Evolutionary conservation across 345 rosid genomes (phyloP).

Genomic region (Bretschneidera sinensis): DNA sequence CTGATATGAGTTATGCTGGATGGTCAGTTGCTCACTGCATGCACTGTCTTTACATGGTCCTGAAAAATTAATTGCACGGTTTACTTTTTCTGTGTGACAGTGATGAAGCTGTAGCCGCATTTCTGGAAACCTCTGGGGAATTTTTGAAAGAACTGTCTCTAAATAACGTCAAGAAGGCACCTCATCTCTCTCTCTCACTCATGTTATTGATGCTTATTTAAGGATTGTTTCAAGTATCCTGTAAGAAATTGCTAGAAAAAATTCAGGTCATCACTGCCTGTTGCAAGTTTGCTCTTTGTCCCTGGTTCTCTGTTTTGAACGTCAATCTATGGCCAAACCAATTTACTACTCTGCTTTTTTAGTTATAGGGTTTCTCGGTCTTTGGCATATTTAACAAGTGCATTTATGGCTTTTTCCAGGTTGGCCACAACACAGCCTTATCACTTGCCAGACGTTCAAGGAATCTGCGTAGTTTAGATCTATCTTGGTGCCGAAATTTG

Average conservation of each 20-base stretch:
- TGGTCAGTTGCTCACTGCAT: neutral
- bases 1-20: conserved; percentile 6
- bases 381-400: neutral
- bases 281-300: neutral
- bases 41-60: neutral
- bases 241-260: neutral
- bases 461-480: conserved; percentile 55
- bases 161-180: conserved; percentile 70
- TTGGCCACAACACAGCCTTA: conserved; percentile 56
- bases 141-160: conserved; percentile 58
- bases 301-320: neutral
- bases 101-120: conserved; percentile 94
- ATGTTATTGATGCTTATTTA: too few relatives aligned
- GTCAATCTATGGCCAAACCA: neutral
- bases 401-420: conserved; percentile 32
- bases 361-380: neutral
- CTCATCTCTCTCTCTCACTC: neutral
- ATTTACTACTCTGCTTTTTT: neutral
- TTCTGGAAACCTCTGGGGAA: conserved; percentile 70
- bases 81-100: conserved; percentile 24
- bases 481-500: conserved; percentile 81
- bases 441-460: conserved; percentile 55
- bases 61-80: neutral
- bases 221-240: too few relatives aligned
- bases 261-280: neutral